phyloP scores from a whole-genome alignment of 164 flowering plant species.

The Protea cynaroides region DNA sequence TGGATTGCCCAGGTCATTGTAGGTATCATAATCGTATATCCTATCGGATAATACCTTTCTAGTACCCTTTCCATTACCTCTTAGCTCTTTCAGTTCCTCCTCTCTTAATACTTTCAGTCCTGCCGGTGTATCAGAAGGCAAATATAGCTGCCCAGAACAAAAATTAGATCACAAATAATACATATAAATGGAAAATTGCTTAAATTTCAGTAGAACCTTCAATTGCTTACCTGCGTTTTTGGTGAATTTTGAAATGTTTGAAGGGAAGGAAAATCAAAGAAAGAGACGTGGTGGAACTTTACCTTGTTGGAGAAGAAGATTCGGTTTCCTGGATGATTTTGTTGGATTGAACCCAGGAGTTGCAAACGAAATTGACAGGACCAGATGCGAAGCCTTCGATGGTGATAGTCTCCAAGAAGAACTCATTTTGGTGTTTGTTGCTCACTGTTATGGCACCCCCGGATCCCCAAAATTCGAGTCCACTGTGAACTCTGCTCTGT shows the following conservation, averaged over 20 bases:
- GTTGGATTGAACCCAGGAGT: constrained; percentile 86
- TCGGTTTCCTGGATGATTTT: constrained; percentile 64
- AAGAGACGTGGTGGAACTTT: neutral
- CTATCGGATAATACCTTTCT: constrained; percentile 62
- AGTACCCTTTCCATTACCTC: constrained; percentile 79
- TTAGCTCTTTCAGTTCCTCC: constrained; percentile 58
- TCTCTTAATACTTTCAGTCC: constrained; percentile 73
- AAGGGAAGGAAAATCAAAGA: too few relatives aligned
- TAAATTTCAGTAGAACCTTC: too few relatives aligned
- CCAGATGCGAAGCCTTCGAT: constrained; percentile 80
- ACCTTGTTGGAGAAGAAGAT: constrained; percentile 84
- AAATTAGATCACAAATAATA: neutral
- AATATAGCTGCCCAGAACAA: constrained; percentile 62
- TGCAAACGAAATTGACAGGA: constrained; percentile 77
- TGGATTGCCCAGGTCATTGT: constrained; percentile 95
- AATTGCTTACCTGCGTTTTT: too few relatives aligned
- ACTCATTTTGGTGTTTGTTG: constrained; percentile 84
- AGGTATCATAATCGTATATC: constrained; percentile 70
- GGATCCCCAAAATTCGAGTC: constrained; percentile 71
- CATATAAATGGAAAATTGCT: too few relatives aligned
- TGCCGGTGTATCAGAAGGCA: constrained; percentile 78
- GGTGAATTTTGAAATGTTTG: too few relatives aligned
- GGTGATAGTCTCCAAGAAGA: constrained; percentile 70
- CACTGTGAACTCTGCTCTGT: constrained; percentile 65
- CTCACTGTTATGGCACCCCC: constrained; percentile 72